Evolutionary conservation across 257 asterid genomes (phyloP).

Genomic region (Verbascum thapsus): DNA sequence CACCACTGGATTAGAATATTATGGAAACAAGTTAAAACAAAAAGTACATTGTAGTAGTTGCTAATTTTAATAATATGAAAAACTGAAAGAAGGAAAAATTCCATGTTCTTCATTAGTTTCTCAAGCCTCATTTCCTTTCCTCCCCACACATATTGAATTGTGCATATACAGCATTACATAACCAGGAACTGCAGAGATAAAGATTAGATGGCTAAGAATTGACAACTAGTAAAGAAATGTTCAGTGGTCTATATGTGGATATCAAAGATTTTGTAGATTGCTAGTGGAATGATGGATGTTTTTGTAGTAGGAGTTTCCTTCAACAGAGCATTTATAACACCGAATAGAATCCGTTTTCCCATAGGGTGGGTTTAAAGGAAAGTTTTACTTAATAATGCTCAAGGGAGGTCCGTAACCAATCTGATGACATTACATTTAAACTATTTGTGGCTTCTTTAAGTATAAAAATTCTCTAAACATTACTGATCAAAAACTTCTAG

Average conservation of each 20-base stretch:
- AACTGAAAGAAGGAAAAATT: not conserved
- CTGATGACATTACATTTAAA: not conserved
- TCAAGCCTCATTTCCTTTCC: not conserved
- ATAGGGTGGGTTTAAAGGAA: not conserved
- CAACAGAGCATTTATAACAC: not conserved
- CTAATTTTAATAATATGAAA: not conserved
- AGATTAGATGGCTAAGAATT: not conserved
- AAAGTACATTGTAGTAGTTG: too few species aligned
- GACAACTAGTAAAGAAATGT: not conserved
- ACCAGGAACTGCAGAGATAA: not conserved
- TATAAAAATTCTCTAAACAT: constrained; percentile 10
- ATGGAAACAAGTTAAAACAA: too few species aligned
- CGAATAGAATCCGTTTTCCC: not conserved
- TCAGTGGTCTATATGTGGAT: not conserved
- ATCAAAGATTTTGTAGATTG: not conserved
- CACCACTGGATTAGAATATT: not conserved
- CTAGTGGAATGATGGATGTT: not conserved
- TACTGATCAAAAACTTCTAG: constrained; percentile 8
- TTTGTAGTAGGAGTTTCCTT: too few species aligned
- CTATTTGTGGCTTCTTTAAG: not conserved
- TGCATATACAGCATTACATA: not conserved
- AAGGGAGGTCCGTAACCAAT: constrained; percentile 4
- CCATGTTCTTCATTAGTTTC: constrained; percentile 10
- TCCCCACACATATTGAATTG: constrained; percentile 13
- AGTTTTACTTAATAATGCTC: not conserved